Conservation (phyloP, 2,329 filamentous ascomycete genomes). For the Phaeosphaeriaceae sp. region DNA sequence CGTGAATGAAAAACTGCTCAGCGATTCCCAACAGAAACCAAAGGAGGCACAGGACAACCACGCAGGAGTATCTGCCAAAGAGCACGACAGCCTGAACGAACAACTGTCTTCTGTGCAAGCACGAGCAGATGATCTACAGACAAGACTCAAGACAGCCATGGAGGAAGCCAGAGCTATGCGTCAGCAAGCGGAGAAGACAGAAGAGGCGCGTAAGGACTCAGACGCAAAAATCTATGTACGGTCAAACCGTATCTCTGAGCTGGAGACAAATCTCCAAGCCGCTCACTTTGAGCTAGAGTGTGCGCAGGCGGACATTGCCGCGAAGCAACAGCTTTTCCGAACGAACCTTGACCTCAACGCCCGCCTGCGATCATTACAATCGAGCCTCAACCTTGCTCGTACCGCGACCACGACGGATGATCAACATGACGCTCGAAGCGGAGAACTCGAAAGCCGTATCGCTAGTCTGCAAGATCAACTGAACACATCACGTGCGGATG, state of each 20-base stretch:
- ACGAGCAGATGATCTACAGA: conserved; percentile 33
- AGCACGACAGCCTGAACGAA: conserved; percentile 20
- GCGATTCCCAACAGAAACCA: conserved; percentile 10
- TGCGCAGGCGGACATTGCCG: conserved; percentile 30
- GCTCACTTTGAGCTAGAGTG: conserved; percentile 37
- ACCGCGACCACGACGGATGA: conserved; percentile 3
- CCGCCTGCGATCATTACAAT: conserved; percentile 26
- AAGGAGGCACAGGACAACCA: conserved; percentile 1
- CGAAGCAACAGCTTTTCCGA: conserved; percentile 37
- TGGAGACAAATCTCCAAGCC: conserved; percentile 32
- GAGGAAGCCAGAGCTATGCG: conserved; percentile 32
- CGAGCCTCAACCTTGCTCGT: conserved; percentile 23
- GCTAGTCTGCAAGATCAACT: conserved; percentile 30
- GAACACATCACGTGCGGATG: conserved; percentile 24
- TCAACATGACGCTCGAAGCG: conserved; percentile 6
- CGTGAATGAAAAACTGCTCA: conserved; percentile 16
- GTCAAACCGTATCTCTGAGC: conserved; percentile 21
- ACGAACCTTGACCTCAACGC: conserved; percentile 32
- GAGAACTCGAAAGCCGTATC: conserved; percentile 11
- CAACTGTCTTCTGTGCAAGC: conserved; percentile 34
- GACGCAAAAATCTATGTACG: conserved; percentile 17
- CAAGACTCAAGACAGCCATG: conserved; percentile 35
- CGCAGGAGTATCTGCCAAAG: conserved; percentile 11
- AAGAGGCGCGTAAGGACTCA: conserved; percentile 12
- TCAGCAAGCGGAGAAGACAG: conserved; percentile 27